Evolutionary conservation across 208 protist genomes (phyloP).

Genomic region (Jaenimonas drosophilae): DNA sequence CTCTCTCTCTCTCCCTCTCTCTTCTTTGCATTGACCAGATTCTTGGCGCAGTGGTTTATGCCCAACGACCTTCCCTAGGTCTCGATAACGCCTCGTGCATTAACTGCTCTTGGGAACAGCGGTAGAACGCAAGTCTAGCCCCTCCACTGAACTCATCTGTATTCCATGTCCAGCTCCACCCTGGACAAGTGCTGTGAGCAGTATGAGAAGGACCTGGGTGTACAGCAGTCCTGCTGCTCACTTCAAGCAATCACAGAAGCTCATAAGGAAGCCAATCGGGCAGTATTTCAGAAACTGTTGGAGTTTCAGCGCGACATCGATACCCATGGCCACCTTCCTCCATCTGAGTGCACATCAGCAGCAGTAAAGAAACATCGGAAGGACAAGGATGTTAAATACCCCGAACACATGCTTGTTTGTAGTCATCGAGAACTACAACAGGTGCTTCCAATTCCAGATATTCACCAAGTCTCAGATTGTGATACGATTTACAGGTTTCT

Average conservation of each 20-base stretch:
- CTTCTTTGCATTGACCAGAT: too few species aligned
- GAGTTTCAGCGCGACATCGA: slow-evolving; percentile 24
- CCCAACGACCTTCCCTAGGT: too few species aligned
- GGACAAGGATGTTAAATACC: slow-evolving; percentile 11
- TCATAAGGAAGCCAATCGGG: slow-evolving; percentile 22
- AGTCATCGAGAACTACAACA: slow-evolving; percentile 21
- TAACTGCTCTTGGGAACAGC: too few species aligned
- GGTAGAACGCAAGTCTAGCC: slow-evolving; percentile 2
- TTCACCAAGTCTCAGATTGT: slow-evolving; percentile 48
- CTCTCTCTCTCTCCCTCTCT: neutral
- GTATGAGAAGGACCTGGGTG: slow-evolving; percentile 28
- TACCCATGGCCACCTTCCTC: slow-evolving; percentile 17
- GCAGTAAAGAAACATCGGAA: slow-evolving; percentile 12
- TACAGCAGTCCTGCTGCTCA: slow-evolving; percentile 29
- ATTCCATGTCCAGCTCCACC: too few species aligned
- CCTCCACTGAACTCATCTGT: too few species aligned
- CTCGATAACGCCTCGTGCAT: too few species aligned
- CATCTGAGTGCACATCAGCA: slow-evolving; percentile 7
- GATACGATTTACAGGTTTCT: slow-evolving; percentile 51
- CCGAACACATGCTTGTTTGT: slow-evolving; percentile 19
- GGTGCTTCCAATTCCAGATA: slow-evolving; percentile 38
- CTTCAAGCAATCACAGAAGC: slow-evolving; percentile 13
- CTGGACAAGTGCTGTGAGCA: slow-evolving; percentile 27
- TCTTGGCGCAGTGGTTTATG: too few species aligned
- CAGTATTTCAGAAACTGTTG: slow-evolving; percentile 21